These are phyloP conservation scores for Cytospora piceicola DNA, from an alignment of 2,329 filamentous ascomycete genomes.

Conservation along the genomic window DNA sequence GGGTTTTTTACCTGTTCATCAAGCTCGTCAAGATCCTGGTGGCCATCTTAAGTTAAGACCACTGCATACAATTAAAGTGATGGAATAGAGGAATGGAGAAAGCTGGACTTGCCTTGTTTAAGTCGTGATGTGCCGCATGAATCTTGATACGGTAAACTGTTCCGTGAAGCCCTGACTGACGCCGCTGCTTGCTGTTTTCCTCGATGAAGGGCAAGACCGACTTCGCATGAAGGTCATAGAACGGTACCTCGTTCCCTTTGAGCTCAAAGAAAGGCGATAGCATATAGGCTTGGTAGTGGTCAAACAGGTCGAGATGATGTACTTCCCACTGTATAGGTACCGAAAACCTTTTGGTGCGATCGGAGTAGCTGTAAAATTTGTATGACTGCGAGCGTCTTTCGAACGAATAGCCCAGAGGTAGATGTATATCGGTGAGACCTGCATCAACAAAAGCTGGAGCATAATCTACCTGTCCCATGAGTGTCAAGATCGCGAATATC, in stretches of 20 bases:
- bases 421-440: not conserved
- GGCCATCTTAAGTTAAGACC: not conserved
- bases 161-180: not conserved
- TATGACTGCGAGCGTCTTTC: not conserved
- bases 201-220: not conserved
- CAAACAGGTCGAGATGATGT: not conserved
- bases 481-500: not conserved
- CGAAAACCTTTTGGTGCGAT: not conserved
- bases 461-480: not conserved
- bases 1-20: not conserved
- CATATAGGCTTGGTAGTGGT: not conserved
- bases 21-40: not conserved
- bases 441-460: not conserved
- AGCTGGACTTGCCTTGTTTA: slow-evolving; percentile 1
- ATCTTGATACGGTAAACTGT: slow-evolving; percentile 25
- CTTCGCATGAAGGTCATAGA: not conserved
- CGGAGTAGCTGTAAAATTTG: not conserved
- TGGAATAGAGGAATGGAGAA: no score
- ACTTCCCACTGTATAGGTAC: not conserved
- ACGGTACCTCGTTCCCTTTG: not conserved
- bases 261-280: not conserved
- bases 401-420: not conserved
- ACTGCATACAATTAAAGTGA: no score
- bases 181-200: not conserved
- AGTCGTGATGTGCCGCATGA: slow-evolving; percentile 31